phyloP scores from a whole-genome alignment of 2,329 filamentous ascomycete genomes.

The Cercospora berteroae region DNA sequence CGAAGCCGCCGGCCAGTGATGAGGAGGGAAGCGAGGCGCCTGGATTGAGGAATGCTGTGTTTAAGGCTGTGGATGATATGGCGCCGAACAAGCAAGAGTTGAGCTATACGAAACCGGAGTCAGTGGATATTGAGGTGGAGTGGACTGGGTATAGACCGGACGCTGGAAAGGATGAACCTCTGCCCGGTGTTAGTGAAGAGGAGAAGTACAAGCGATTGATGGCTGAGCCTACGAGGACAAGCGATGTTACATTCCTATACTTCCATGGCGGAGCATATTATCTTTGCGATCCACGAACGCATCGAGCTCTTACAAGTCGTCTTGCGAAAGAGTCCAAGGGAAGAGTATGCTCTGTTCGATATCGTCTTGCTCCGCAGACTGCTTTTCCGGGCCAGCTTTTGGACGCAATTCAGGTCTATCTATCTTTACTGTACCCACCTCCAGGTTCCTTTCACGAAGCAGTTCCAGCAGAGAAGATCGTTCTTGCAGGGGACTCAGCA shows the following conservation, averaged over 20 bases:
- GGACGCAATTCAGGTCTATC: slow-evolving; percentile 70
- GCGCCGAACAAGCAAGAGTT: slow-evolving; percentile 46
- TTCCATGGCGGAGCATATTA: slow-evolving; percentile 76
- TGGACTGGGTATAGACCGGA: slow-evolving; percentile 69
- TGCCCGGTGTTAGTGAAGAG: slow-evolving; percentile 59
- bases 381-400: slow-evolving; percentile 73
- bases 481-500: slow-evolving; percentile 72
- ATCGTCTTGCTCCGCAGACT: slow-evolving; percentile 70
- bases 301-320: slow-evolving; percentile 58
- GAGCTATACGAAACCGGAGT: slow-evolving; percentile 50
- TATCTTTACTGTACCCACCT: slow-evolving; percentile 70
- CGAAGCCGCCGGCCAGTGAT: slow-evolving; percentile 54
- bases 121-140: slow-evolving; percentile 64
- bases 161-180: slow-evolving; percentile 50
- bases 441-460: slow-evolving; percentile 64
- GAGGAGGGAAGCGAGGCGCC: slow-evolving; percentile 43
- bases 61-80: slow-evolving; percentile 19
- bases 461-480: slow-evolving; percentile 63
- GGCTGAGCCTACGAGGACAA: slow-evolving; percentile 57
- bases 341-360: slow-evolving; percentile 68
- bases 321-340: slow-evolving; percentile 67
- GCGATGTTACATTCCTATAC: slow-evolving; percentile 65
- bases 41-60: slow-evolving; percentile 55
- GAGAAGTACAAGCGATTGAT: slow-evolving; percentile 66
- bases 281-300: slow-evolving; percentile 67